phyloP scores from a whole-genome alignment of 2,329 filamentous ascomycete species.

The Mycosphaerelloides madeirae region DNA sequence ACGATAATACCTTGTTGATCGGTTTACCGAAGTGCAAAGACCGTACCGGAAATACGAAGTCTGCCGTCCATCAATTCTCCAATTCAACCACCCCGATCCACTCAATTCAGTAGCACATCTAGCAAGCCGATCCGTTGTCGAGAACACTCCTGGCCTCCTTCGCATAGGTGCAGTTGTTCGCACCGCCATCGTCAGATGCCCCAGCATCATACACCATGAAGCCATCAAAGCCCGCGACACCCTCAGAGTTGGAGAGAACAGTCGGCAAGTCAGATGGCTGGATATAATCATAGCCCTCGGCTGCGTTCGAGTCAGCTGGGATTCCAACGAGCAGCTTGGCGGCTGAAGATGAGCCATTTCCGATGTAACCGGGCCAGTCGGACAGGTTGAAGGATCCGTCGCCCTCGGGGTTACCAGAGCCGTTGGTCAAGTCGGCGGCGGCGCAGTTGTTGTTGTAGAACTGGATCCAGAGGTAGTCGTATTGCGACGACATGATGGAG shows the following conservation, averaged over 20 bases:
- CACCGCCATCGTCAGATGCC: conserved; percentile 35
- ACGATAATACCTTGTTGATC: too few relatives aligned
- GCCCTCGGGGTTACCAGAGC: conserved; percentile 12
- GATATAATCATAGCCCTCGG: conserved; percentile 41
- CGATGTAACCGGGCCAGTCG: conserved; percentile 13
- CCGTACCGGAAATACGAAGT: too few relatives aligned
- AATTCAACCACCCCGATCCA: too few relatives aligned
- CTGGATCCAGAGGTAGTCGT: conserved; percentile 40
- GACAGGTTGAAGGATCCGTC: conserved; percentile 40
- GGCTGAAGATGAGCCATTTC: conserved; percentile 19
- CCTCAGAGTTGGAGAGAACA: conserved; percentile 39
- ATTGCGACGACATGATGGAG: conserved; percentile 31
- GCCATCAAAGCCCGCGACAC: conserved; percentile 45
- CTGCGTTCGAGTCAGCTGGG: conserved; percentile 14
- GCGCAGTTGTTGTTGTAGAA: conserved; percentile 38
- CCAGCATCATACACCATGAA: conserved; percentile 56
- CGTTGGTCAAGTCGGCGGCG: conserved; percentile 16
- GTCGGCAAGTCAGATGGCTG: conserved; percentile 38
- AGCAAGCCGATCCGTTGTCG: conserved; percentile 9
- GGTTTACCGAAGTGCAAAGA: too few relatives aligned
- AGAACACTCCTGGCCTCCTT: conserved; percentile 43
- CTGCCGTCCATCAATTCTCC: too few relatives aligned
- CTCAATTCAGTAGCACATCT: conserved; percentile 1
- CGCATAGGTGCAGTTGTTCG: conserved; percentile 39
- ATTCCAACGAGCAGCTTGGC: conserved; percentile 52